Percentiles rank a stretch among this genome's conserved stretches.
Evolutionary conservation across 2,329 filamentous ascomycete genomes (phyloP).

Genomic region (Stachybotrys elegans): DNA sequence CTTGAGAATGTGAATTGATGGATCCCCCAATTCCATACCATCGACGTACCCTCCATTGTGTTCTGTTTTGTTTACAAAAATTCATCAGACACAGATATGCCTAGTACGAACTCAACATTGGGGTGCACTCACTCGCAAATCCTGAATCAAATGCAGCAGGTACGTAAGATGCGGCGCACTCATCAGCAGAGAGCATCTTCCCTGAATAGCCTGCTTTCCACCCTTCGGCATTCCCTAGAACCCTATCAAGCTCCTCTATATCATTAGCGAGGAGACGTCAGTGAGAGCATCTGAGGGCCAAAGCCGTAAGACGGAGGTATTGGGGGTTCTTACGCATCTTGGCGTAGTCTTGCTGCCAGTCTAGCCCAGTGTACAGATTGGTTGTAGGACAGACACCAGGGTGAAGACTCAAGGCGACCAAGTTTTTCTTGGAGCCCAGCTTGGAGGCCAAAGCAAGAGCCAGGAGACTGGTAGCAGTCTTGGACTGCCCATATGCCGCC

Average conservation of each 20-base stretch:
- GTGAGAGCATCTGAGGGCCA: no score
- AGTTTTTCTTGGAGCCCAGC: conserved; percentile 8
- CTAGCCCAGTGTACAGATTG: neutral
- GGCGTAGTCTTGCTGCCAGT: neutral
- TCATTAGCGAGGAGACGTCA: neutral
- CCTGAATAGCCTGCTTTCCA: neutral
- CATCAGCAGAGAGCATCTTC: neutral
- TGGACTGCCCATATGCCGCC: conserved; percentile 14
- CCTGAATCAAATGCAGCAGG: neutral
- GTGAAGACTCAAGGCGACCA: conserved; percentile 3
- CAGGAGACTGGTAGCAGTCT: conserved; percentile 14
- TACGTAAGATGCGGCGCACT: neutral
- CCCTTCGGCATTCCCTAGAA: neutral
- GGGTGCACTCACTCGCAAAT: no score
- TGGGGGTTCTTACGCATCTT: neutral
- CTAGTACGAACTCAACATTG: no score
- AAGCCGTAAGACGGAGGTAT: no score
- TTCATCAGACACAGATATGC: no score
- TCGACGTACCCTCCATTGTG: neutral
- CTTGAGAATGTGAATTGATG: neutral
- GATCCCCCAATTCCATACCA: neutral
- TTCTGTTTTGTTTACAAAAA: neutral
- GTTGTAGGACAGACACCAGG: neutral
- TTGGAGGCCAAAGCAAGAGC: conserved; percentile 10
- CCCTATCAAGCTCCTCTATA: neutral